phyloP scores from a whole-genome alignment of 2,329 filamentous ascomycete genomes.

The Verticillium nonalfalfae region DNA sequence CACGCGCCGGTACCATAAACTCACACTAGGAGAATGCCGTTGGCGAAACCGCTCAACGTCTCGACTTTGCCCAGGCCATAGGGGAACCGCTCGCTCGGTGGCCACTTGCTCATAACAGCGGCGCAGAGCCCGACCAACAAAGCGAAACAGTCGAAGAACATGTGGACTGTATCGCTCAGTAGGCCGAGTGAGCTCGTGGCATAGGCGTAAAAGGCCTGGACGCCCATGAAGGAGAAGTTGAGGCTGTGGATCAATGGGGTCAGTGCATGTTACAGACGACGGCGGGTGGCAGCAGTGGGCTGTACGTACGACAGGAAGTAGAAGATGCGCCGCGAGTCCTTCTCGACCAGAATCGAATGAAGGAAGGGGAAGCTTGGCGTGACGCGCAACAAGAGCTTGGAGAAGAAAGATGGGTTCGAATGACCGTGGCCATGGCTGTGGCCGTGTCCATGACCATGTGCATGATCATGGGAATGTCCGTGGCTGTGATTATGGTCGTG shows the following conservation, averaged over 20 bases:
- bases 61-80: constrained; percentile 98
- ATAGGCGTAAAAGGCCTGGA: constrained; percentile 92
- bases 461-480: constrained; percentile 18
- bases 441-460: constrained; percentile 17
- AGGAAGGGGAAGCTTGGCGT: constrained; percentile 70
- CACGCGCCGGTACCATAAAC: constrained; percentile 17
- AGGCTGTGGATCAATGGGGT: constrained; percentile 45
- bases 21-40: constrained; percentile 88
- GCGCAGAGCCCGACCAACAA: constrained; percentile 85
- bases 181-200: constrained; percentile 88
- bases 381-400: constrained; percentile 63
- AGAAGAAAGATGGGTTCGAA: constrained; percentile 59
- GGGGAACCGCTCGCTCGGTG: constrained; percentile 78
- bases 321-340: constrained; percentile 89
- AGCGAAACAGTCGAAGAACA: constrained; percentile 98
- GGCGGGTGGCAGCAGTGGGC: not conserved
- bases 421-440: constrained; percentile 24
- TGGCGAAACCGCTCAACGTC: constrained; percentile 91
- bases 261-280: constrained; percentile 4
- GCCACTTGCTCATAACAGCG: constrained; percentile 95
- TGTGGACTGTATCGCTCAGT: constrained; percentile 97
- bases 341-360: constrained; percentile 80
- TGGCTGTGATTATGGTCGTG: constrained; percentile 16
- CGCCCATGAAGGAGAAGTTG: constrained; percentile 90
- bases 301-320: constrained; percentile 82